These are phyloP conservation scores for Emydomyces testavorans DNA, from an alignment of 2,329 filamentous ascomycete species.

Conservation along the genomic window DNA sequence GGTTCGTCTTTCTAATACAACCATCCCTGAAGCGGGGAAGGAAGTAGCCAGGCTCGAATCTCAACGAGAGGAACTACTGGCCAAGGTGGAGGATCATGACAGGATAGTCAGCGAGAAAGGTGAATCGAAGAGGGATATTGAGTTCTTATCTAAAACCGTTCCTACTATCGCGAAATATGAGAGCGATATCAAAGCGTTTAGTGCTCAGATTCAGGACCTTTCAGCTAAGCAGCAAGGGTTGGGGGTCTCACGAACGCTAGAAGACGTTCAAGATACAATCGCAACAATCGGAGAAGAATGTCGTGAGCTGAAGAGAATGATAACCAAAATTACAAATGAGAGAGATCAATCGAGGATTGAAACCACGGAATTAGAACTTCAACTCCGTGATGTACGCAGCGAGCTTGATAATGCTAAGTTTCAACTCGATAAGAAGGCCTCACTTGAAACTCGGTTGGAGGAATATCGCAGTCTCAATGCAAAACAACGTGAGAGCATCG, in stretches of 20 bases:
- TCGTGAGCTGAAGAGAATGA: slow-evolving; percentile 50
- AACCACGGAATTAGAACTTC: slow-evolving; percentile 61
- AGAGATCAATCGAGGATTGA: slow-evolving; percentile 59
- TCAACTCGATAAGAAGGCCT: slow-evolving; percentile 69
- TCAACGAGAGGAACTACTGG: slow-evolving; percentile 50
- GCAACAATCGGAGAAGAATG: slow-evolving; percentile 55
- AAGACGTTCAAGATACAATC: slow-evolving; percentile 73
- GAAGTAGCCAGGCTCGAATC: slow-evolving; percentile 52
- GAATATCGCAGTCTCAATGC: slow-evolving; percentile 56
- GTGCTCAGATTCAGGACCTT: slow-evolving; percentile 62
- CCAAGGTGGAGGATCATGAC: slow-evolving; percentile 57
- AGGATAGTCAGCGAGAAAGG: slow-evolving; percentile 49
- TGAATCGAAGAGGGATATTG: slow-evolving; percentile 59
- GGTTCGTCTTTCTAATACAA: slow-evolving; percentile 52
- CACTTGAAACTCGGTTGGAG: slow-evolving; percentile 59
- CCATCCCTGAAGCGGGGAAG: slow-evolving; percentile 57
- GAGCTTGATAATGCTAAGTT: slow-evolving; percentile 59
- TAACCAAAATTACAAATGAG: slow-evolving; percentile 56
- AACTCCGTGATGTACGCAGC: slow-evolving; percentile 61
- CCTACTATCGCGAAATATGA: slow-evolving; percentile 61
- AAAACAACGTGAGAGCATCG: slow-evolving; percentile 59
- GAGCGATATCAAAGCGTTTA: slow-evolving; percentile 59
- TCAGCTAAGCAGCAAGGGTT: slow-evolving; percentile 61
- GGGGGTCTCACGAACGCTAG: slow-evolving; percentile 55
- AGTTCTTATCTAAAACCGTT: slow-evolving; percentile 65